Evolutionary conservation across 2,329 filamentous ascomycete genomes (phyloP).

Genomic region (Myriosclerotinia duriaeana): DNA sequence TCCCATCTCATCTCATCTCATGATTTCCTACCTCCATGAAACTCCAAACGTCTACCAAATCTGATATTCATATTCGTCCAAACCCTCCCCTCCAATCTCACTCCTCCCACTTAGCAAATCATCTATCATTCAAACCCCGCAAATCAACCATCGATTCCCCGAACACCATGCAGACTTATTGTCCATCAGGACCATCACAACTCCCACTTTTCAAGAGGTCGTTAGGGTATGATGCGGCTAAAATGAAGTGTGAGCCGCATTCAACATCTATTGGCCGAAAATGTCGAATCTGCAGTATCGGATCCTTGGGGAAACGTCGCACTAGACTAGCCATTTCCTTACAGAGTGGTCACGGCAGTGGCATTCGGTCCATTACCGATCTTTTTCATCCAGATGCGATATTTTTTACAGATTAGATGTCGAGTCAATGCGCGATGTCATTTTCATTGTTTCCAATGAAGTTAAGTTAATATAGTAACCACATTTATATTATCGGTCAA

Average conservation of each 20-base stretch:
- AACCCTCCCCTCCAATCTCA: not conserved
- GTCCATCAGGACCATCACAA: not conserved
- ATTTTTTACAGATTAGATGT: not conserved
- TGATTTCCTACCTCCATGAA: not conserved
- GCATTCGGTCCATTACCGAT: constrained; percentile 15
- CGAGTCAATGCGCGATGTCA: not conserved
- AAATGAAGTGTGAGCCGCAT: constrained; percentile 19
- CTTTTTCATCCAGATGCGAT: not conserved
- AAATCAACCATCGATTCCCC: not conserved
- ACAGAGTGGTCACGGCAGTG: constrained; percentile 16
- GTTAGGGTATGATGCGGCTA: constrained; percentile 21
- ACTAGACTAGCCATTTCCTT: constrained; percentile 1
- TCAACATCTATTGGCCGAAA: constrained; percentile 1
- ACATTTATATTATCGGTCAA: not conserved
- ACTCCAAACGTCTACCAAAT: not conserved
- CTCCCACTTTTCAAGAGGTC: constrained; percentile 11
- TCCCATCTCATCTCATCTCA: not conserved
- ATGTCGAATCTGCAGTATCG: not conserved
- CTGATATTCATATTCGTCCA: not conserved
- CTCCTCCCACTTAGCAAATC: not conserved
- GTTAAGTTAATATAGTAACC: not conserved
- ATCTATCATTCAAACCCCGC: not conserved
- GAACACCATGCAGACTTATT: not conserved
- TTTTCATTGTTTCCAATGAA: not conserved
- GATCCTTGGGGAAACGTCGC: not conserved